Conservation (phyloP, 768 basidiomycete species). For the Cystofilobasidium capitatum region DNA sequence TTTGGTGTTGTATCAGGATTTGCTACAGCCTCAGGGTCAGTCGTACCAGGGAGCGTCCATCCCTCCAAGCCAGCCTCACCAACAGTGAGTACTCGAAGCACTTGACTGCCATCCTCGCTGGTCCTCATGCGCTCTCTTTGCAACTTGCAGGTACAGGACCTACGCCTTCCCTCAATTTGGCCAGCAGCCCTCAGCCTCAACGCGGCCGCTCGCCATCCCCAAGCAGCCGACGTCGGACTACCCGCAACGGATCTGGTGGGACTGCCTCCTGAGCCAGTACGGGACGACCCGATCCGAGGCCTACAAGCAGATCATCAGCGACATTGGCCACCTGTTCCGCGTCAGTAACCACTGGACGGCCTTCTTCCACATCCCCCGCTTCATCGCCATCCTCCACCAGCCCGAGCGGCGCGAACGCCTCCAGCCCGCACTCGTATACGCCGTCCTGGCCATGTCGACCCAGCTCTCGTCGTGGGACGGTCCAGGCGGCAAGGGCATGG, state of each 20-base stretch:
- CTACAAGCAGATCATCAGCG: constrained; percentile 1
- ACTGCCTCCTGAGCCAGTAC: constrained; percentile 18
- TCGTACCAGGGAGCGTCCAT: too few relatives aligned
- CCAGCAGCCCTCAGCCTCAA: neutral
- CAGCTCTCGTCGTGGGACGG: constrained; percentile 25
- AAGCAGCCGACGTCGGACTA: constrained; percentile 20
- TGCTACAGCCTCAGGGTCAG: neutral
- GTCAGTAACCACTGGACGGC: constrained; percentile 14
- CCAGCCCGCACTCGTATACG: constrained; percentile 22
- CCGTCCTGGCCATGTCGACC: constrained; percentile 18
- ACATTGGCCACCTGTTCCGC: constrained; percentile 9
- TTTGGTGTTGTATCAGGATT: neutral
- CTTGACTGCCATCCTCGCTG: too few relatives aligned
- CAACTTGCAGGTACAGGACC: neutral
- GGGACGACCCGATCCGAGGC: neutral
- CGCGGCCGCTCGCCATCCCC: neutral
- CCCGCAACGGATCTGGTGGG: constrained; percentile 20
- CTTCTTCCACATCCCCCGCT: constrained; percentile 10
- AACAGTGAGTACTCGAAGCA: too few relatives aligned
- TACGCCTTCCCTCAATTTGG: neutral
- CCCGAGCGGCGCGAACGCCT: constrained; percentile 14
- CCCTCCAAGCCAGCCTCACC: too few relatives aligned
- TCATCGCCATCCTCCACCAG: constrained; percentile 19
- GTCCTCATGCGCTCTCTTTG: neutral
- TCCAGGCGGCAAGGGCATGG: constrained; percentile 8